Base-by-base conservation (phyloP, 179 eudicot species). In the Actinidia arguta region DNA sequence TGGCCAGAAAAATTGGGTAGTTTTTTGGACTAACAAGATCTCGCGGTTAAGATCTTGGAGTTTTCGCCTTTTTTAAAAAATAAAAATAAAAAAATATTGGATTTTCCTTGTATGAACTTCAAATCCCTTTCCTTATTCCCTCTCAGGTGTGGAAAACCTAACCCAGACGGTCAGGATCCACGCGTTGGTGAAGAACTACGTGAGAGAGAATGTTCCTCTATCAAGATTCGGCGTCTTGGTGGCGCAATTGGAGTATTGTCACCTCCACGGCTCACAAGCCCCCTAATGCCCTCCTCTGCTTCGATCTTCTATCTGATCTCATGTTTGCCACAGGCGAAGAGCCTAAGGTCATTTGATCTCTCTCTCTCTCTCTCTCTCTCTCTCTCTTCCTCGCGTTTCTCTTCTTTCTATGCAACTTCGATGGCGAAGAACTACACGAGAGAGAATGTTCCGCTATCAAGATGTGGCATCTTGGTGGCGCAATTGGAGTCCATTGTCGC, bases 251-350 rank as follows among this genome's bases (percentile, higher is more conserved):
- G 98, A 96, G 87, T 96, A 90, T 96, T 46, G 98, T 95, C 2
- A 92, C 91, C 9, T 95, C 99, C n/a, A 93, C 99, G 5, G 80
- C 91, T 58, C 96, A 93, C 66, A 92, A 95, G 82, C 84, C 91
- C 24, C 99, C 99, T 8, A 97, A 95, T 82, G 90, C 97, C 77
- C 92, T 96, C 17, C 90, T 96, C 68, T 96, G 98, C 80, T 95
- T 96, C 85, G 98, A 96, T 92, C 97, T 96, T 46, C 93, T 96
- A 36, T 96, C 99, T 72, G 98, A 96, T 90, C 98, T 96, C 87
- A 88, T 92, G 6, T 88, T 96, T 82, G 93, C 92, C 88, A 90
- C 93, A 78, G 85, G 83, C 64, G 97, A 96, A 24, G 98, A 93
- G 77, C 92, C 98, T 12, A 96, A 96, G 98, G 99, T 94, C 36